phyloP scores from a whole-genome alignment of 2,329 filamentous ascomycete genomes.

The Harringtonia lauricola region DNA sequence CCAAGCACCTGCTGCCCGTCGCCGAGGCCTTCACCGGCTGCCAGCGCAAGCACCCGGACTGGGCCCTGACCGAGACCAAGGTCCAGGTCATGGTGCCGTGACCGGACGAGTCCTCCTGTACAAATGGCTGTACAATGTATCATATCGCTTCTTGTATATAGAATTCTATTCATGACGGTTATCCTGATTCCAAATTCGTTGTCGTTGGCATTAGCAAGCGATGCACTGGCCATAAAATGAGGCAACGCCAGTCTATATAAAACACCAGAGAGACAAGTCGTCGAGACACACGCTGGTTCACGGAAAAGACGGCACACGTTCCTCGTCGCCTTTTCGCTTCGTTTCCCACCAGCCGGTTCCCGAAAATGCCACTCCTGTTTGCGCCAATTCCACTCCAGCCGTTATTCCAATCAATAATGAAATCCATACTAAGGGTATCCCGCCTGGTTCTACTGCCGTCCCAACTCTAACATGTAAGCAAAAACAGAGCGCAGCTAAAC shows the following conservation, averaged over 20 bases:
- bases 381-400: constrained; percentile 3
- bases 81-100: not conserved
- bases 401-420: constrained; percentile 3
- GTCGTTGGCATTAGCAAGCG: not conserved
- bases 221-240: not conserved
- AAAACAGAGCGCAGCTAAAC: not conserved
- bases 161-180: constrained; percentile 2
- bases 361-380: not conserved
- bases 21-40: constrained; percentile 9
- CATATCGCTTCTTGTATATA: too few species aligned
- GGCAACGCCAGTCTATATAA: constrained; percentile 1
- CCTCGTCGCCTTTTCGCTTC: not conserved
- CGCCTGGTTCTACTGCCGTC: constrained; percentile 7
- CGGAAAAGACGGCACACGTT: not conserved
- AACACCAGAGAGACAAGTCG: not conserved
- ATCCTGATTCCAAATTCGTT: constrained; percentile 1
- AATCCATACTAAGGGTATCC: constrained; percentile 12
- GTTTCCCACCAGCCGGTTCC: not conserved
- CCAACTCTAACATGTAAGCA: constrained; percentile 3
- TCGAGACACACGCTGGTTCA: not conserved
- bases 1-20: constrained; percentile 11
- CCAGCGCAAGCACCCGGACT: constrained; percentile 14
- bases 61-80: constrained; percentile 3
- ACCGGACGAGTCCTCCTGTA: too few species aligned
- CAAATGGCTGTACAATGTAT: too few species aligned